phyloP scores from a whole-genome alignment of 495 filamentous ascomycete genomes.

The Penicillium coprophilum region DNA sequence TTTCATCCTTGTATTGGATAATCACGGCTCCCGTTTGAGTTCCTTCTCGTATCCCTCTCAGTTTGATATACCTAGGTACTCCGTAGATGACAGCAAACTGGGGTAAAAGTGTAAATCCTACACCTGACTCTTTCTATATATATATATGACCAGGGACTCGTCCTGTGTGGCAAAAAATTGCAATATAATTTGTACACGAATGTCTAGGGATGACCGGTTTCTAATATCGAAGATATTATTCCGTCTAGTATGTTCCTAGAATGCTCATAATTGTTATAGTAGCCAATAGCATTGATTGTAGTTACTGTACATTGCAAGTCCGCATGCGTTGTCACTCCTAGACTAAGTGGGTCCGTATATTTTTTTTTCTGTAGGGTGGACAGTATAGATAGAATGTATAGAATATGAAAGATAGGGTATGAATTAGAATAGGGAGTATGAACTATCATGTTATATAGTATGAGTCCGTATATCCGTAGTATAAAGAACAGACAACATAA shows the following conservation, averaged over 20 bases:
- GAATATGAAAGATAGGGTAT: background rate
- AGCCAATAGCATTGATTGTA: background rate
- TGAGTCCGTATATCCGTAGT: background rate
- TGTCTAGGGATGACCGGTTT: background rate
- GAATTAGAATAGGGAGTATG: background rate
- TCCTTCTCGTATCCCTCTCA: too few species aligned
- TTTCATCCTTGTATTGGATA: background rate
- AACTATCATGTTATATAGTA: too few species aligned
- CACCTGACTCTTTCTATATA: too few species aligned
- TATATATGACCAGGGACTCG: too few species aligned
- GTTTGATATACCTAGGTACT: too few species aligned
- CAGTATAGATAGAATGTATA: background rate
- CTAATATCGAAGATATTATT: too few species aligned
- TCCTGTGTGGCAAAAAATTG: too few species aligned
- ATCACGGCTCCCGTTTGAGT: too few species aligned
- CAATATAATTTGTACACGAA: background rate
- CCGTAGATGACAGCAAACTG: too few species aligned
- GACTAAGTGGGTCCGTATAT: slow-evolving; percentile 4
- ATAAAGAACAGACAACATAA: background rate
- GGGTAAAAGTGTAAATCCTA: too few species aligned
- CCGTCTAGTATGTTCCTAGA: background rate
- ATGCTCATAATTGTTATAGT: background rate
- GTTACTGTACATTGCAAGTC: background rate
- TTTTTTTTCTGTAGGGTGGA: slow-evolving; percentile 3
- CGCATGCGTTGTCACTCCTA: background rate